Conservation (phyloP, 2,329 filamentous ascomycete genomes). For the Grosmannia serpens region DNA sequence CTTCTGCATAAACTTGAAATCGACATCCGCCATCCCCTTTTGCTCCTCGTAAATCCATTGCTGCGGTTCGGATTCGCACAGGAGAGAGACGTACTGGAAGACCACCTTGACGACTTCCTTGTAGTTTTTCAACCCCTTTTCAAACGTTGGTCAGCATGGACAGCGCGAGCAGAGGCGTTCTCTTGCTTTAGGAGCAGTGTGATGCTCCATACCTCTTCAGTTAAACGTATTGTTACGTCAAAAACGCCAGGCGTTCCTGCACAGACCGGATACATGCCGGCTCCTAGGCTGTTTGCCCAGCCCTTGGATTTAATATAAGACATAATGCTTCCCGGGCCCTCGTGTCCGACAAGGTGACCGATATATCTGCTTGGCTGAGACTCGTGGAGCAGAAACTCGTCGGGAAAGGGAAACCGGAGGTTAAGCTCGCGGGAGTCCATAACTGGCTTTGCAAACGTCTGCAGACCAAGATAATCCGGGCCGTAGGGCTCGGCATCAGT, state of each 20-base stretch:
- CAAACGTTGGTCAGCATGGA: not conserved
- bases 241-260: slow-evolving; percentile 69
- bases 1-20: slow-evolving; percentile 94
- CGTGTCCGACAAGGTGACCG: slow-evolving; percentile 81
- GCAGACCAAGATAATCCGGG: slow-evolving; percentile 42
- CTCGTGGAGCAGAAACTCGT: slow-evolving; percentile 70
- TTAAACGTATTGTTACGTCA: slow-evolving; percentile 66
- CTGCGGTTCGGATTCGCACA: slow-evolving; percentile 68
- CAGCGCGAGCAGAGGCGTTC: not conserved
- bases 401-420: slow-evolving; percentile 72
- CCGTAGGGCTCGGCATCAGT: slow-evolving; percentile 37
- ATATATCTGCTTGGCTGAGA: slow-evolving; percentile 77
- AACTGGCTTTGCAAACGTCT: slow-evolving; percentile 82
- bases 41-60: slow-evolving; percentile 94
- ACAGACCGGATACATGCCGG: slow-evolving; percentile 64
- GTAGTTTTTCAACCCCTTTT: slow-evolving; percentile 63
- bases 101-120: slow-evolving; percentile 70
- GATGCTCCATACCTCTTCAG: slow-evolving; percentile 53
- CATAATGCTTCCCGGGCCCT: slow-evolving; percentile 85
- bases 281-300: slow-evolving; percentile 75
- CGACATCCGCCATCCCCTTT: slow-evolving; percentile 79
- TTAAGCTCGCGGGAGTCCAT: slow-evolving; percentile 76
- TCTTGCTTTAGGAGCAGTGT: slow-evolving; percentile 9
- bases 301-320: slow-evolving; percentile 83
- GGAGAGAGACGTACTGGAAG: slow-evolving; percentile 84